Evolutionary conservation across 2,329 filamentous ascomycete species (phyloP).

Genomic region (Ophiostoma perfectum): DNA sequence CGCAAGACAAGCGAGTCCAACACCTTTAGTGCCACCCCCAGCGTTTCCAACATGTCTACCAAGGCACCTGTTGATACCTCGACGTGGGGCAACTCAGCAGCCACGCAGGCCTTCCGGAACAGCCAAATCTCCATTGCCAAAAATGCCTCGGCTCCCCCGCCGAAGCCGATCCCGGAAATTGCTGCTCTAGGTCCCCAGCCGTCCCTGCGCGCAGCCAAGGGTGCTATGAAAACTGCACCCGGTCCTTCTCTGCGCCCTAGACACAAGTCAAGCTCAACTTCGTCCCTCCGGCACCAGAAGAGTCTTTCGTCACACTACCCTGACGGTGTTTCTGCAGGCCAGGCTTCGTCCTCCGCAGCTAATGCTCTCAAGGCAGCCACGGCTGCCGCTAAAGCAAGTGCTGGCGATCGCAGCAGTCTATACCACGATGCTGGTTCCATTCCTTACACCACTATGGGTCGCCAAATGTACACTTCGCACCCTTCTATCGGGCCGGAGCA

Average conservation of each 20-base stretch:
- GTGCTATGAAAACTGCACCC: constrained; percentile 56
- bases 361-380: constrained; percentile 61
- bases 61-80: constrained; percentile 28
- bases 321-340: constrained; percentile 7
- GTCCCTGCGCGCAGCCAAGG: constrained; percentile 70
- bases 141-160: constrained; percentile 19
- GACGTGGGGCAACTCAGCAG: constrained; percentile 61
- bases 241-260: constrained; percentile 6
- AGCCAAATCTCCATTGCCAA: constrained; percentile 26
- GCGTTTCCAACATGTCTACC: constrained; percentile 54
- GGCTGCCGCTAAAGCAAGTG: constrained; percentile 46
- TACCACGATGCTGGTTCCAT: constrained; percentile 59
- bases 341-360: constrained; percentile 31
- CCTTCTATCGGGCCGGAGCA: constrained; percentile 67
- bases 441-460: constrained; percentile 60
- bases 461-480: constrained; percentile 71
- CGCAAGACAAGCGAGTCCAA: constrained; percentile 30
- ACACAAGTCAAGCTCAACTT: neutral
- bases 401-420: constrained; percentile 35
- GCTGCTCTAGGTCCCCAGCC: constrained; percentile 49
- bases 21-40: constrained; percentile 27
- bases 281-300: constrained; percentile 31
- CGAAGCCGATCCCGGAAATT: constrained; percentile 18
- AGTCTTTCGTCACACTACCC: constrained; percentile 28
- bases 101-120: constrained; percentile 45